Conservation (phyloP, 352 stramenopile genomes). For the Globisporangium nodosum region DNA sequence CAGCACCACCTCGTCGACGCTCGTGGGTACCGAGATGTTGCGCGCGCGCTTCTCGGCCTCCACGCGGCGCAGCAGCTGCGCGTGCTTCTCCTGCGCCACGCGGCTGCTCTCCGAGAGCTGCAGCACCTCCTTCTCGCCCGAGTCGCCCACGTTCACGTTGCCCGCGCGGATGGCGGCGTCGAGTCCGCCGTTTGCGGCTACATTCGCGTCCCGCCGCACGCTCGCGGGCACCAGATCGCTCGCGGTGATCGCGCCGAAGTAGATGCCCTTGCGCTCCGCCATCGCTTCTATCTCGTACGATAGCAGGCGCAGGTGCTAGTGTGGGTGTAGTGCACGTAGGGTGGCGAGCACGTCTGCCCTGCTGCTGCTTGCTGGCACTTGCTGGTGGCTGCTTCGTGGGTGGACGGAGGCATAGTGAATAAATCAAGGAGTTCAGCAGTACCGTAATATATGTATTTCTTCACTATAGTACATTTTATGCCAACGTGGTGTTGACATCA, state of each 20-base stretch:
- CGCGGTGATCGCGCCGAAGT: constrained; percentile 64
- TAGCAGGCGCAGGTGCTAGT: neutral
- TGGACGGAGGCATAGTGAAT: neutral
- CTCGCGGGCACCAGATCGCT: constrained; percentile 42
- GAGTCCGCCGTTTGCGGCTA: constrained; percentile 14
- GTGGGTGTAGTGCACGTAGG: neutral
- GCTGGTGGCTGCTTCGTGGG: too few relatives aligned
- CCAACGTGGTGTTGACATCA: neutral
- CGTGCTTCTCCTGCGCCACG: constrained; percentile 84
- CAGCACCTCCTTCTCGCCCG: constrained; percentile 75
- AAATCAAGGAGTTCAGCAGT: neutral
- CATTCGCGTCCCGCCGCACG: constrained; percentile 16
- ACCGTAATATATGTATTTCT: too few relatives aligned
- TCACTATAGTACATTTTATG: too few relatives aligned
- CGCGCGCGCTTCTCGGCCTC: constrained; percentile 90
- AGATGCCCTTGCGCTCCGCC: constrained; percentile 75
- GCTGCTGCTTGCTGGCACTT: too few relatives aligned
- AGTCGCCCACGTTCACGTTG: constrained; percentile 78
- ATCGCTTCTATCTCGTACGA: constrained; percentile 18
- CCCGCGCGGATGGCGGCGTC: constrained; percentile 69
- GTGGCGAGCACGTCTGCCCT: too few relatives aligned
- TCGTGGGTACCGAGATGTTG: constrained; percentile 91
- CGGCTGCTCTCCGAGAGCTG: constrained; percentile 81
- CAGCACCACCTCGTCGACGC: constrained; percentile 86
- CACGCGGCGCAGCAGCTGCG: constrained; percentile 77